Base-by-base conservation (phyloP, 2,329 filamentous ascomycete species). In the Stachybotrys elegans region DNA sequence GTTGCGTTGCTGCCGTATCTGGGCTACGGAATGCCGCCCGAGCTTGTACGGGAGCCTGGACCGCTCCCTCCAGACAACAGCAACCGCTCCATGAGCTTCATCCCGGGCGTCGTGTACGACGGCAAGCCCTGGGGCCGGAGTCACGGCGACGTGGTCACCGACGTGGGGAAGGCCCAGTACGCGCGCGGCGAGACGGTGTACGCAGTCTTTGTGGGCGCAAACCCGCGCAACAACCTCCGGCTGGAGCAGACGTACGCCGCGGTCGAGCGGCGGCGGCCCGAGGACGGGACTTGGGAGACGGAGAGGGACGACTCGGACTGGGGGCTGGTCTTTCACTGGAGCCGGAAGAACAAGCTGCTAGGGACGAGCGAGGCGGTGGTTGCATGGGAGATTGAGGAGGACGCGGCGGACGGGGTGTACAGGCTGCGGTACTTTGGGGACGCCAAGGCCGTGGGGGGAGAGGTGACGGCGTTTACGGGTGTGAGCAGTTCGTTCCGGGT, bases 151-250 rank as follows among this genome's bases (percentile, higher is more conserved):
- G 75, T 88, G 14, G 68, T 78, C 37, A 66, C 66, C 1, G 73
- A 83, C 31, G 71, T 78, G 1, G 57, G 60, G 1, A 61, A 73
- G 14, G 21, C 12, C 2, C 63, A 66, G 0, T 87, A 85, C 52
- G 42, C 59, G 0, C 65, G 69, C 2, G 87, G 88, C 4, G 72
- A 76, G 8, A 70, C 70, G 0, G 76, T 88, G 22, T 76, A 67
- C 5, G 86, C 78, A 0, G 81, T 72, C 0, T 96, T 96, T 60
- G 77, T 90, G 1, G 91, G 86, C 16, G 90, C 90, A 4, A 95
- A 95, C 57, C 91, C 91, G 8, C 77, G 91, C 40, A 96, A 95
- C 62, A 86, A 94, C 49, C 75, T 95, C 35, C 78, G 82, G 3
- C 78, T 89, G 2, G 90, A 88, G 58, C 75, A 75, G 12, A 95